These are phyloP conservation scores for Nicotiana knightiana DNA, from an alignment of 257 asterid genomes.

Conservation along the genomic window DNA sequence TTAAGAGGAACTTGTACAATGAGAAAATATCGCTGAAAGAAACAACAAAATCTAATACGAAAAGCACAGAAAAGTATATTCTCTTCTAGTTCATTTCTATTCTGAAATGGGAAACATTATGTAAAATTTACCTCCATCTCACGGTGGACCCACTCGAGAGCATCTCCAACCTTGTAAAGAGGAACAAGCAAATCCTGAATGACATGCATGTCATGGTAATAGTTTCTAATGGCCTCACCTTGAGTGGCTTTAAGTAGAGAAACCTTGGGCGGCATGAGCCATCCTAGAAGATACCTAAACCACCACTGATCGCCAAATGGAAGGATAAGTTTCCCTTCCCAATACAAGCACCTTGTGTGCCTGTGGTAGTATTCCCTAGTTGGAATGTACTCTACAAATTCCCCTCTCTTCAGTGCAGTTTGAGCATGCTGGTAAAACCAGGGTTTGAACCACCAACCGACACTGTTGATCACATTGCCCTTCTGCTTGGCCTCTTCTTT, in stretches of 20 bases:
- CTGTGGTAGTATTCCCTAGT: constrained; percentile 92
- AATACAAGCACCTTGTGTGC: constrained; percentile 86
- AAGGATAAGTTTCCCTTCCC: constrained; percentile 97
- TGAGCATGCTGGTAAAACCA: constrained; percentile 99
- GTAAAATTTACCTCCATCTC: constrained; percentile 79
- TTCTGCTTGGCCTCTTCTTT: constrained; percentile 85
- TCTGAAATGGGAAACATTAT: neutral
- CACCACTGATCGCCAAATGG: constrained; percentile 92
- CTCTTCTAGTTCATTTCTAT: neutral
- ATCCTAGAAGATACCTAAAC: constrained; percentile 81
- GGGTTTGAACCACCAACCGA: constrained; percentile 92
- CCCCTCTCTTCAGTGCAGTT: constrained; percentile 78
- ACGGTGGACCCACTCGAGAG: constrained; percentile 76
- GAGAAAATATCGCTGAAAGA: neutral
- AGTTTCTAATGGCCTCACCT: constrained; percentile 83
- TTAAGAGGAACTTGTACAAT: neutral
- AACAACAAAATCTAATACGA: neutral
- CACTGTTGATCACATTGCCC: constrained; percentile 67
- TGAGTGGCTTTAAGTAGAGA: constrained; percentile 93
- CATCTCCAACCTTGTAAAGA: constrained; percentile 84
- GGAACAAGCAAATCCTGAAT: constrained; percentile 96
- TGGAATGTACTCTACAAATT: constrained; percentile 86
- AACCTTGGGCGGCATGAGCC: constrained; percentile 98
- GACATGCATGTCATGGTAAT: constrained; percentile 93
- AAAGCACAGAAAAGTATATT: neutral